A percentile compares a stretch with the other conserved stretches of the same genome.
Conservation (phyloP, 2,329 filamentous ascomycete species). For the Paecilomyces variotii region DNA sequence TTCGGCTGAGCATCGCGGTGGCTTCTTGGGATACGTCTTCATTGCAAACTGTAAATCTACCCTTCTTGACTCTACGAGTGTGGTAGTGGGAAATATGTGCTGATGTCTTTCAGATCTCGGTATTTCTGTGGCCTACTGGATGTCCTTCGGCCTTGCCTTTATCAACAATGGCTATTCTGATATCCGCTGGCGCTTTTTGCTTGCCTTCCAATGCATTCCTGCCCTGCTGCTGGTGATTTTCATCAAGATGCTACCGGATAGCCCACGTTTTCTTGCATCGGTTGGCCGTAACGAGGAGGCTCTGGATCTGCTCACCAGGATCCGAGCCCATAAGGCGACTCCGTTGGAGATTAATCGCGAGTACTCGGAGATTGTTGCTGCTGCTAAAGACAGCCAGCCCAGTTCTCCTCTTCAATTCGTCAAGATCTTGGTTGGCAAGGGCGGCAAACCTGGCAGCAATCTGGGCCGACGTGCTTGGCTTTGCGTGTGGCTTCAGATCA, state of each 20-base stretch:
- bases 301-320: too few species aligned
- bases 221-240: conserved; percentile 17
- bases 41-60: conserved; percentile 40
- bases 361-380: conserved; percentile 28
- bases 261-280: conserved; percentile 24
- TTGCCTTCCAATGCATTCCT: conserved; percentile 27
- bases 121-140: conserved; percentile 34
- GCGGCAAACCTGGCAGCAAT: conserved; percentile 23
- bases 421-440: conserved; percentile 28
- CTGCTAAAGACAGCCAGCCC: conserved; percentile 20
- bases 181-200: conserved; percentile 25
- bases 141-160: conserved; percentile 29
- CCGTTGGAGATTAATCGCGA: conserved; percentile 23
- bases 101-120: conserved; percentile 31
- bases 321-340: conserved; percentile 3
- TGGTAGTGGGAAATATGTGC: too few species aligned
- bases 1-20: conserved; percentile 39
- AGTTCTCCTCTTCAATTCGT: conserved; percentile 32
- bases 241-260: conserved; percentile 26
- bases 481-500: conserved; percentile 39
- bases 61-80: too few species aligned
- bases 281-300: conserved; percentile 39
- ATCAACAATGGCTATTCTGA: conserved; percentile 25
- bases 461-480: conserved; percentile 36
- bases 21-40: conserved; percentile 41